phyloP scores from a whole-genome alignment of 805 yeast genomes.

The Lachancea mirantina region DNA sequence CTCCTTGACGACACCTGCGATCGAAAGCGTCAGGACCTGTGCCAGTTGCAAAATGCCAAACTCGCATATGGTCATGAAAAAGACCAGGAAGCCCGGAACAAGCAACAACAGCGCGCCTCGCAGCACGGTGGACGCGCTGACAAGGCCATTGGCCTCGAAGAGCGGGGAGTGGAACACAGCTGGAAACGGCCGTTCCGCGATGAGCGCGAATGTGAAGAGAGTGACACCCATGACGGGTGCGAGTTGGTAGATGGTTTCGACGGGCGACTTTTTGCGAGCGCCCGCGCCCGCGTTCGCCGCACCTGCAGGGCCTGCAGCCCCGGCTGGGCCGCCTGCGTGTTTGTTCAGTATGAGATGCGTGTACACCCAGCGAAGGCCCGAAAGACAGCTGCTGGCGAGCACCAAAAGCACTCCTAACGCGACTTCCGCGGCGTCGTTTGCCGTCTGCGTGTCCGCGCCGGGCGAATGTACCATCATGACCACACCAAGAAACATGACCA shows the following conservation, averaged over 20 bases:
- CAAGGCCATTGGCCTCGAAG: conserved; percentile 14
- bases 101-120: conserved; percentile 52
- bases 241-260: conserved; percentile 73
- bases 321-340: conserved; percentile 33
- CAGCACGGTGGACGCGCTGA: conserved; percentile 31
- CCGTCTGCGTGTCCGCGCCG: conserved; percentile 17
- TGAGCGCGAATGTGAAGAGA: conserved; percentile 53
- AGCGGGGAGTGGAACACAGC: conserved; percentile 19
- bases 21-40: conserved; percentile 75
- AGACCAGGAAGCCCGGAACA: conserved; percentile 82
- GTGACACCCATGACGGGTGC: conserved; percentile 76
- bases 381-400: conserved; percentile 66
- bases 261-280: conserved; percentile 49
- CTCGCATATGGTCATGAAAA: conserved; percentile 83
- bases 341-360: conserved; percentile 73
- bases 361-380: conserved; percentile 92
- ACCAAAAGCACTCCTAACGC: conserved; percentile 66
- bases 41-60: conserved; percentile 76
- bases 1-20: conserved; percentile 93
- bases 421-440: conserved; percentile 12
- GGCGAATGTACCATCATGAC: conserved; percentile 72
- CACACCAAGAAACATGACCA: conserved; percentile 78
- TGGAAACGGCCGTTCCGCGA: conserved; percentile 55
- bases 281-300: conserved; percentile 3
- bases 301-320: no score